These are phyloP conservation scores for Macrolepiota fuliginosa DNA, from an alignment of 768 basidiomycete genomes.

Conservation along the genomic window DNA sequence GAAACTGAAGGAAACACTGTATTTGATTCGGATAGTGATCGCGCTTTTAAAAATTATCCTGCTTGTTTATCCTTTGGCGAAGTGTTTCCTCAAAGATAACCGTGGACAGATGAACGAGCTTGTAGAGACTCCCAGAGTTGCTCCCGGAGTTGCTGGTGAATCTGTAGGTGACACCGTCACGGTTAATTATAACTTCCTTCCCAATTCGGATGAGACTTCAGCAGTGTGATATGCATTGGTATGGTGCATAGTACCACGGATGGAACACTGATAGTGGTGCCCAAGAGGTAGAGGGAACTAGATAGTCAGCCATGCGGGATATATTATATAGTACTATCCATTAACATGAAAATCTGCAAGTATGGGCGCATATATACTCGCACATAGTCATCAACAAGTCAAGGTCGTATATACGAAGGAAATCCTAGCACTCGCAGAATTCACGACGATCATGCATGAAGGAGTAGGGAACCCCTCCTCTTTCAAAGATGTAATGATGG, in stretches of 20 bases:
- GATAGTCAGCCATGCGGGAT: no score
- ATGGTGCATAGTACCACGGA: no score
- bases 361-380: no score
- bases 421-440: no score
- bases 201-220: neutral
- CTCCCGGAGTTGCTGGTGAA: neutral
- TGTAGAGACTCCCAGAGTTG: neutral
- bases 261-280: neutral
- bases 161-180: neutral
- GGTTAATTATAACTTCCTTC: neutral
- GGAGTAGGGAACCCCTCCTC: no score
- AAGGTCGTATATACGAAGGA: no score
- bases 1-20: neutral
- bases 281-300: neutral
- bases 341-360: no score
- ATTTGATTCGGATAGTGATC: neutral
- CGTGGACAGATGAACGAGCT: neutral
- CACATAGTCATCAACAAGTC: no score
- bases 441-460: no score
- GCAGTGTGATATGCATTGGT: neutral
- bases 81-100: neutral
- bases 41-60: neutral
- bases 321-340: no score
- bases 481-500: no score
- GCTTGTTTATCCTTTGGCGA: neutral